Evolutionary conservation across 139 green algal genomes (phyloP).

Genomic region (Chlamydomonas urium): DNA sequence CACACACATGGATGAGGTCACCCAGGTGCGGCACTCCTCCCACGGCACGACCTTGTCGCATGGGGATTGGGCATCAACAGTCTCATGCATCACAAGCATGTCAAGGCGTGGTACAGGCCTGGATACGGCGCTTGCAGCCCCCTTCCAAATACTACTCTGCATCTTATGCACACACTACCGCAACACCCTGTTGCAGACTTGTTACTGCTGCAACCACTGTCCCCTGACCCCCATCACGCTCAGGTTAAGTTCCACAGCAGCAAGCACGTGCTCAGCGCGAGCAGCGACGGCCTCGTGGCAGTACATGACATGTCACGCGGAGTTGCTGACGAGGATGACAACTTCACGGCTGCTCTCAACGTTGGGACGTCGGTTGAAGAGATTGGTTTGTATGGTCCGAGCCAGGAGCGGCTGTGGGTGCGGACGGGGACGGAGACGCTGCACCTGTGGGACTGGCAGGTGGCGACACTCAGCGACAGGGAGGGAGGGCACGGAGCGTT

Average conservation of each 20-base stretch:
- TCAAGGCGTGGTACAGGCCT: no score
- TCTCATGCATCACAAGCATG: no score
- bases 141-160: no score
- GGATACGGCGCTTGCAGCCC: no score
- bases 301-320: conserved; percentile 59
- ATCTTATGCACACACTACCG: no score
- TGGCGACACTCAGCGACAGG: conserved; percentile 43
- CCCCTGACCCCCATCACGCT: not conserved
- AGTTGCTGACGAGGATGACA: conserved; percentile 59
- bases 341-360: conserved; percentile 68
- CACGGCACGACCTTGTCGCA: no score
- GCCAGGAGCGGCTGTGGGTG: conserved; percentile 52
- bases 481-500: conserved; percentile 40
- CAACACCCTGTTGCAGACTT: no score
- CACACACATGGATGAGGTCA: conserved; percentile 73
- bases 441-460: conserved; percentile 77
- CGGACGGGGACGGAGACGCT: conserved; percentile 65
- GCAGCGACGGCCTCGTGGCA: conserved; percentile 63
- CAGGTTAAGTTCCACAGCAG: conserved; percentile 51
- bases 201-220: no score
- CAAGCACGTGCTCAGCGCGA: conserved; percentile 49
- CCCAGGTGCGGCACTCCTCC: no score
- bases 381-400: conserved; percentile 62
- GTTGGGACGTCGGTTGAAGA: conserved; percentile 61
- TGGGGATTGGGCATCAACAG: not conserved